Base-by-base conservation (phyloP, 225 moss, liverwort and hornwort species). In the Anthoceros angustus region DNA sequence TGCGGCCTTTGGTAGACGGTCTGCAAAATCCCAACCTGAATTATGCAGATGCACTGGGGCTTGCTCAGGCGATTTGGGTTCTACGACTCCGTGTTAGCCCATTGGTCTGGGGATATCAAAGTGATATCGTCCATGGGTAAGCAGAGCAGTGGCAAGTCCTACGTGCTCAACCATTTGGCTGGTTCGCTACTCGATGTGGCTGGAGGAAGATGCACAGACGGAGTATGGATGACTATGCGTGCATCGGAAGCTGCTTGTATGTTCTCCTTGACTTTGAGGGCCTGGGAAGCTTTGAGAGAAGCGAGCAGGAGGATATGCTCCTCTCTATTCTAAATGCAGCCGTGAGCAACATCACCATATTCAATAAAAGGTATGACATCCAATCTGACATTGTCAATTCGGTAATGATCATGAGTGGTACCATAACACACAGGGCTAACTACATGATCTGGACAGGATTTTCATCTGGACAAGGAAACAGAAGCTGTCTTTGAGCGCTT, bases 221-320 rank as follows among this genome's bases (percentile, higher is more conserved):
- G 87, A 18, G 87, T 82, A 0, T 87, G 87, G 82, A 84, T 87
- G 87, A 82, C 80, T 0, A 43, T 80, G 20, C 78, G 87, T 9
- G 64, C 63, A 5, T 75, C 72, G 0, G 32, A 72, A 66, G 64
- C 14, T 87, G 82, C 39, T 45, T 87, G 14, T 87, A 87, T 60
- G 64, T 84, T 25, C 82, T 87, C 0, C 80, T 87, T 4, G 87
- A 87, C 42, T 87, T 84, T 39, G 87, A 87, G 50, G 82, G 87
- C 0, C 65, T 84, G 0, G 84, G 87, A 12, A 87, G 84, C 72
- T 87, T 87, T 40, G 86, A 87, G 65, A 75, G 84, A 21, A 87
- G 82, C 66, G 87, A 87, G 46, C 87, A 87, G 23, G 86, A 87
- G 61, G 87, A 87, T 55, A 87, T 87, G 87, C 66, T 87, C 7